Evolutionary conservation across 345 rosid species (phyloP).

Genomic region (Garcia nutans): DNA sequence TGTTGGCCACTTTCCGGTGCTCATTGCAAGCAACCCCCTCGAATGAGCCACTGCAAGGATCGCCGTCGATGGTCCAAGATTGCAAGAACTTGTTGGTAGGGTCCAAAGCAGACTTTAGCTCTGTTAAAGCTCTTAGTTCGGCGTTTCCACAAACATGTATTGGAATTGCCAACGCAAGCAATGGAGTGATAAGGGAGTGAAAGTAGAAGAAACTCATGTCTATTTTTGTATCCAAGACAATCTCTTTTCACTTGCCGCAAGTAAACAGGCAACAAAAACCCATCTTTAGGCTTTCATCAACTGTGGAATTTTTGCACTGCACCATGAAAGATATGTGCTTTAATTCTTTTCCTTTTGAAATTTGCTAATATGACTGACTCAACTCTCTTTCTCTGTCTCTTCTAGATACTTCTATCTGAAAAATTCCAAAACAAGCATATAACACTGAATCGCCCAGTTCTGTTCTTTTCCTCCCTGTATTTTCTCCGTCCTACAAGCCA

Average conservation of each 20-base stretch:
- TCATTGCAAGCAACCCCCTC: too few species aligned
- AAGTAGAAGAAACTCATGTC: conserved; percentile 39
- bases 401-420: too few species aligned
- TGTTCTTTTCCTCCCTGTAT: too few species aligned
- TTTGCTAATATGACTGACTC: too few species aligned
- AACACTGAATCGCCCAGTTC: too few species aligned
- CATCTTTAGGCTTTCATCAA: not conserved
- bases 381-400: too few species aligned
- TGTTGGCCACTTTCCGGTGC: too few species aligned
- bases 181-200: conserved; percentile 25
- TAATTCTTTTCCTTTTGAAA: not conserved
- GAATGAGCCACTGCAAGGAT: conserved; percentile 32
- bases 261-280: not conserved
- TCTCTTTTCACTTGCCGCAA: not conserved
- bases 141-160: conserved; percentile 46
- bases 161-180: conserved; percentile 26
- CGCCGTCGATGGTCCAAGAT: conserved; percentile 30
- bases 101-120: conserved; percentile 43
- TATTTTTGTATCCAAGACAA: not conserved
- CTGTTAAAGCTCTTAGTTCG: conserved; percentile 70
- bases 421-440: too few species aligned
- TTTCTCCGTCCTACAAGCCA: too few species aligned
- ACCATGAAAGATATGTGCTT: not conserved
- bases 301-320: not conserved
- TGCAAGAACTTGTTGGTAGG: conserved; percentile 25